These are phyloP conservation scores for Moelleriella libera DNA, from an alignment of 2,329 filamentous ascomycete species.

Conservation along the genomic window DNA sequence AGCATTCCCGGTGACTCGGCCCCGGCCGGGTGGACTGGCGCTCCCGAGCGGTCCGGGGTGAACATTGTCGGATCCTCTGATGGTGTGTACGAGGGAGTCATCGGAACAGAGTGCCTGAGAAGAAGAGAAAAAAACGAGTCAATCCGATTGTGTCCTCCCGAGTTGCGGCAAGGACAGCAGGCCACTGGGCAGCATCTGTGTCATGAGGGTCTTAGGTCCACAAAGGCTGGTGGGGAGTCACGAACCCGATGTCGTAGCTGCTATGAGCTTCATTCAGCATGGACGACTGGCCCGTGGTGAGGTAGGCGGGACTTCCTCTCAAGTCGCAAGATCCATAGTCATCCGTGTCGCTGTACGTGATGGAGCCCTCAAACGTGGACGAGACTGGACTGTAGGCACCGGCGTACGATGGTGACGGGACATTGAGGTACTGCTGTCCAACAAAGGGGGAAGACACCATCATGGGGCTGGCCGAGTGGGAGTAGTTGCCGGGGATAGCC, in stretches of 20 bases:
- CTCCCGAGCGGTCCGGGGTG: constrained; percentile 21
- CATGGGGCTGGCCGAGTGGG: constrained; percentile 38
- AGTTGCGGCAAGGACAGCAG: constrained; percentile 11
- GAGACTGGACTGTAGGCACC: constrained; percentile 48
- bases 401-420: constrained; percentile 47
- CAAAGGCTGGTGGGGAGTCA: constrained; percentile 47
- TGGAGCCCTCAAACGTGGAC: constrained; percentile 47
- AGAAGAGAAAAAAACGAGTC: constrained; percentile 21
- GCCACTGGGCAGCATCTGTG: constrained; percentile 20
- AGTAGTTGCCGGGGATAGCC: constrained; percentile 24
- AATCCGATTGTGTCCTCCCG: constrained; percentile 33
- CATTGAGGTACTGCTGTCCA: constrained; percentile 43
- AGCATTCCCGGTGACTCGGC: constrained; percentile 28
- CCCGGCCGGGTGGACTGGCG: constrained; percentile 26
- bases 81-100: constrained; percentile 25
- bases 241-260: constrained; percentile 38
- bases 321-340: constrained; percentile 38
- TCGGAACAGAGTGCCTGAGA: not conserved
- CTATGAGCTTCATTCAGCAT: constrained; percentile 28
- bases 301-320: constrained; percentile 20
- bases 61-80: constrained; percentile 24
- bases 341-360: constrained; percentile 48
- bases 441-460: constrained; percentile 41
- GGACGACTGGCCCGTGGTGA: constrained; percentile 29
- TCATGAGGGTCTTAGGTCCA: constrained; percentile 37